Base-by-base conservation (phyloP, 495 filamentous ascomycete genomes). In the Lasiosphaeriaceae sp. region DNA sequence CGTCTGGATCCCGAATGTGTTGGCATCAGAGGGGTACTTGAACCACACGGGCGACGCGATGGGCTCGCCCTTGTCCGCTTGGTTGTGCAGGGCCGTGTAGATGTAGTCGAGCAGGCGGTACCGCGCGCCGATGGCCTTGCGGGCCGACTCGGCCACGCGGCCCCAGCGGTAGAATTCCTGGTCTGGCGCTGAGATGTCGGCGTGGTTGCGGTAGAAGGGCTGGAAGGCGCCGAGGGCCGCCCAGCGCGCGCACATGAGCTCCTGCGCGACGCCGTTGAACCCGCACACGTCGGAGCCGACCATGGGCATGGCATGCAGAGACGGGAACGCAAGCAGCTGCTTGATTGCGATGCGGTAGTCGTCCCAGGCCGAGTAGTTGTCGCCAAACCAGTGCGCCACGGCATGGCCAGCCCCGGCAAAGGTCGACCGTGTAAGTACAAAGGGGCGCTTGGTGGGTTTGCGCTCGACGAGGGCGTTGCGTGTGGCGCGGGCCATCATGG, bases 371-470 rank as follows among this genome's bases (percentile, higher is more conserved):
- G 85, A 85, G 3, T 82, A 49, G 67, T 96, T 96, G 74, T 96
- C 91, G 22, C 91, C 91, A 11, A 94, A 85, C 91, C 91, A 96
- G 63, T 96, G 87, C 4, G 89, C 90, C 11, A 91, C 89, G 26
- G 85, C 77, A 24, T 76, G 69, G 12, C 90, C 91, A 2, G 87
- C 84, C 22, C 92, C 90, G 0, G 65, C 43, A 17, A 67, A 70
- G 26, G 65, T 66, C 4, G 65, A 68, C 26, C 67, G 62, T 14
- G 90, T 94, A 62, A 96, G 92, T 50, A 96, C 76, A 52, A 96
- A 68, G 4, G 92, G 90, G 0, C 91, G 81, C 1, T 81, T 72
- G 2, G 58, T 65, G 0, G 90, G 87, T 1, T 83, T 80, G 34
- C 88, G 83, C 31, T 76, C 67, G 5, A 83, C 70, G 81, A 96